These are phyloP conservation scores for Blastocystis sp. DNA, from an alignment of 352 stramenopile species.

Conservation along the genomic window DNA sequence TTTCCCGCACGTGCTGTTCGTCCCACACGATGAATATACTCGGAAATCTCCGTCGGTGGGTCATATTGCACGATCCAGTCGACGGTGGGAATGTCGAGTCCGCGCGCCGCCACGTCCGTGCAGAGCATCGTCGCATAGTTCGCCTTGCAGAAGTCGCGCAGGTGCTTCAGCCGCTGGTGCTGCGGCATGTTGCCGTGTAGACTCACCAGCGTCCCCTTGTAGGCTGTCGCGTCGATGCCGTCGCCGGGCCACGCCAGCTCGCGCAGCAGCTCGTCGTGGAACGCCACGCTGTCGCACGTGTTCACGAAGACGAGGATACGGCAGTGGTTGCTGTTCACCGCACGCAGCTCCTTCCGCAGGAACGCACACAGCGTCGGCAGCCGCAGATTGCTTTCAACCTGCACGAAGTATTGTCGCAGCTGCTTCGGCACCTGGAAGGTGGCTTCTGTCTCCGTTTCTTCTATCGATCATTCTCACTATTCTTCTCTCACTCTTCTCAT, in stretches of 20 bases:
- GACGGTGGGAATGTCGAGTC: constrained; percentile 73
- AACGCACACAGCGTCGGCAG: constrained; percentile 81
- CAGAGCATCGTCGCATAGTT: constrained; percentile 64
- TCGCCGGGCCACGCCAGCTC: constrained; percentile 60
- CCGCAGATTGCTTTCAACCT: constrained; percentile 81
- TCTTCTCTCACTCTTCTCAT: too few species aligned
- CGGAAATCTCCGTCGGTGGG: constrained; percentile 71
- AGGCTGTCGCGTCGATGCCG: not conserved
- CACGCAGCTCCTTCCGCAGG: constrained; percentile 61
- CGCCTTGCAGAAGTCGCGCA: constrained; percentile 31
- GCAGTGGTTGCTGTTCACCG: not conserved
- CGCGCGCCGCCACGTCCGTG: constrained; percentile 77
- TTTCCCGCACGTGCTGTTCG: constrained; percentile 69
- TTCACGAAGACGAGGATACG: constrained; percentile 87
- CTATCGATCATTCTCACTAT: too few species aligned
- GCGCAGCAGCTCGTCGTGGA: constrained; percentile 79
- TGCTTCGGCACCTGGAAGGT: constrained; percentile 77
- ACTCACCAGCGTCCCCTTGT: not conserved
- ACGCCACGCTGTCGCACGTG: constrained; percentile 89
- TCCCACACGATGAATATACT: constrained; percentile 77
- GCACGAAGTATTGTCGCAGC: constrained; percentile 86
- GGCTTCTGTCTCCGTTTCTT: not conserved
- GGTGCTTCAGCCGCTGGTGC: constrained; percentile 30
- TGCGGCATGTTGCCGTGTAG: constrained; percentile 45
- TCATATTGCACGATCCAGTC: constrained; percentile 85